phyloP scores from a whole-genome alignment of 148 eudicot species.

The Diospyros kaki region DNA sequence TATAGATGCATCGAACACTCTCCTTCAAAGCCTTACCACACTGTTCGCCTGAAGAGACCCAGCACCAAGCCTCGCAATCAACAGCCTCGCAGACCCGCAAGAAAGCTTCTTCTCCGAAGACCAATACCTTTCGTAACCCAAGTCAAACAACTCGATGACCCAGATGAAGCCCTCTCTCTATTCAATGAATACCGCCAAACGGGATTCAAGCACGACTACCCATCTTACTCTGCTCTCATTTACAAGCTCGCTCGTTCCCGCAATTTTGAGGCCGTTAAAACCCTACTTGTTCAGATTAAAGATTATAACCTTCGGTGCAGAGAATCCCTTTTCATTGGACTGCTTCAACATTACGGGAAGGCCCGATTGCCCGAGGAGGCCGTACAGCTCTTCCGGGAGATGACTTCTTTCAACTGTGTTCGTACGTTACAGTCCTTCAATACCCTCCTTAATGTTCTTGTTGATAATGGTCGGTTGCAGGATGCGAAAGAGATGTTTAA shows the following conservation, averaged over 20 bases:
- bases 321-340: conserved; percentile 64
- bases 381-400: conserved; percentile 48
- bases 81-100: conserved; percentile 10
- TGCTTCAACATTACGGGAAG: conserved; percentile 75
- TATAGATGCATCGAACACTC: background rate
- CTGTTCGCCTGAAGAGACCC: conserved; percentile 1
- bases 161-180: conserved; percentile 58
- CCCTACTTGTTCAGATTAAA: conserved; percentile 41
- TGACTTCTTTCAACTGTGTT: conserved; percentile 56
- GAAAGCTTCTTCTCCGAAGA: conserved; percentile 19
- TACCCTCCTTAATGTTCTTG: conserved; percentile 65
- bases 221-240: conserved; percentile 78
- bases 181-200: conserved; percentile 42
- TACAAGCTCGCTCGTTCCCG: conserved; percentile 74
- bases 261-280: conserved; percentile 41
- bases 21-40: conserved; percentile 12
- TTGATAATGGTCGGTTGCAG: conserved; percentile 41
- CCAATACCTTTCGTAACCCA: conserved; percentile 60
- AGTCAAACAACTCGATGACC: conserved; percentile 54
- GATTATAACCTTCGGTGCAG: conserved; percentile 48
- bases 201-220: conserved; percentile 74
- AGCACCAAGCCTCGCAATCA: background rate
- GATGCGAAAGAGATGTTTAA: conserved; percentile 52
- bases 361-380: conserved; percentile 44
- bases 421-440: conserved; percentile 64